Evolutionary conservation across 768 basidiomycete species (phyloP), one percentile per base, ranked within the genome.

Genomic region (Leucosporidium yakuticum): DNA sequence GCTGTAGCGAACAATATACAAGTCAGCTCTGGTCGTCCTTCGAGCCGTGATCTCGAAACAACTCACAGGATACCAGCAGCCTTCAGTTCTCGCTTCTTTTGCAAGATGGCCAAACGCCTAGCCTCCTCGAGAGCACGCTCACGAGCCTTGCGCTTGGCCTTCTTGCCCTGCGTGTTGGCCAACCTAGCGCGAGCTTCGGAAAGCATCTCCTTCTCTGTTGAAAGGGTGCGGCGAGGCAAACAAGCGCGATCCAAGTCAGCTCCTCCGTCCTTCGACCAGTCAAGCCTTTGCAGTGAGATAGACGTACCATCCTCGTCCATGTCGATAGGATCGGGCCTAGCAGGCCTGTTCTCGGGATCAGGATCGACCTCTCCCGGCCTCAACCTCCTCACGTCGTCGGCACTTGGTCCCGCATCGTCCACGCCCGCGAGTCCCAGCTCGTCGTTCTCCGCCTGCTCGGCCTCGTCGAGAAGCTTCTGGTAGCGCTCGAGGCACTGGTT

Each of bases 91-190:
- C 96, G 84, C 81, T 94, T 96, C 83, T 99, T 99, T 78, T 98
- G 96, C 63, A 99, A 80, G 47, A 95, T 90, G 14, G 96, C 96
- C 53, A 99, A 80, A 29, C 96, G 84, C 62, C 95, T 83, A 3
- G 96, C 96, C 77, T 99, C 96, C 77, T 99, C 96, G 48, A 99
- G 81, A 76, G 97, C 95, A 67, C 95, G 88, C 76, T 99, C 96
- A 55, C 96, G 85, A 7, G 94, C 96, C 80, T 98, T 99, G 74
- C 96, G 88, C 79, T 99, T 99, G 4, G 96, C 96, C 79, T 99
- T 99, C 80, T 99, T 99, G 47, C 96, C 96, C 79, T 99, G 96
- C 0, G 96, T 99, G 78, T 99, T 99, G 60, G 96, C 96, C 47
- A 99, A 83, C 80, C 96, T 88, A 9, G 96, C 96, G 73, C 96